phyloP scores from a whole-genome alignment of 2,329 filamentous ascomycete species.

The Fusarium scirpi region DNA sequence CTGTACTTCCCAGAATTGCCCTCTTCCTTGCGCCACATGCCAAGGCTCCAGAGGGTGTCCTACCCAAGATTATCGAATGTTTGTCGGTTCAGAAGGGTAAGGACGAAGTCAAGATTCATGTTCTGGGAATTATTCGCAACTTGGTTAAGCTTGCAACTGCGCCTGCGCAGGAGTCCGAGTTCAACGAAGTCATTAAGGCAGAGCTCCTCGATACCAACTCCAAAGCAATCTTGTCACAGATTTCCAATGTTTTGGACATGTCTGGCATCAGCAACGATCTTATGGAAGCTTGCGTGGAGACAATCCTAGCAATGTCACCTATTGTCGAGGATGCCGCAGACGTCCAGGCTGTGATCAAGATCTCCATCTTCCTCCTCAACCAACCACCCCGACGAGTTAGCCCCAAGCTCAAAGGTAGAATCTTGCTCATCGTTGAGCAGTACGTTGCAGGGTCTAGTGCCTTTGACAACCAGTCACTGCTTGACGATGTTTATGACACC shows the following conservation, averaged over 20 bases:
- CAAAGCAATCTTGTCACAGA: constrained; percentile 72
- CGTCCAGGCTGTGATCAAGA: constrained; percentile 81
- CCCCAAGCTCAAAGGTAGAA: constrained; percentile 82
- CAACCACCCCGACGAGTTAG: constrained; percentile 88
- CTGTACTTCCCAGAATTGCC: constrained; percentile 73
- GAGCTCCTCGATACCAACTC: constrained; percentile 69
- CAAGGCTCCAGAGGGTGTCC: constrained; percentile 67
- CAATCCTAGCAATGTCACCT: constrained; percentile 80
- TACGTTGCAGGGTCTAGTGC: constrained; percentile 76
- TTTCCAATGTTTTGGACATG: constrained; percentile 74
- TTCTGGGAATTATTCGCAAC: constrained; percentile 79
- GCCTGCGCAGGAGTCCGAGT: constrained; percentile 66
- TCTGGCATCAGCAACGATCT: constrained; percentile 75
- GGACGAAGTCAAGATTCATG: constrained; percentile 86
- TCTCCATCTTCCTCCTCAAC: constrained; percentile 82
- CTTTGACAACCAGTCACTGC: constrained; percentile 59
- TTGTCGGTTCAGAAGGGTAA: constrained; percentile 80
- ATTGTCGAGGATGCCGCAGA: constrained; percentile 76
- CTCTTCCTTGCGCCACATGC: constrained; percentile 69
- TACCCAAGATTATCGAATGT: constrained; percentile 78
- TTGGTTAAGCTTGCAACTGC: constrained; percentile 71
- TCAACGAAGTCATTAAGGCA: constrained; percentile 66
- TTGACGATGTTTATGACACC: constrained; percentile 76
- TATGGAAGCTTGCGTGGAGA: constrained; percentile 81
- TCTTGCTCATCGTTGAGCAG: constrained; percentile 83